Percentiles rank a stretch among this genome's conserved stretches.
phyloP scores from a whole-genome alignment of 257 asterid genomes.

The Jacaranda copaia region DNA sequence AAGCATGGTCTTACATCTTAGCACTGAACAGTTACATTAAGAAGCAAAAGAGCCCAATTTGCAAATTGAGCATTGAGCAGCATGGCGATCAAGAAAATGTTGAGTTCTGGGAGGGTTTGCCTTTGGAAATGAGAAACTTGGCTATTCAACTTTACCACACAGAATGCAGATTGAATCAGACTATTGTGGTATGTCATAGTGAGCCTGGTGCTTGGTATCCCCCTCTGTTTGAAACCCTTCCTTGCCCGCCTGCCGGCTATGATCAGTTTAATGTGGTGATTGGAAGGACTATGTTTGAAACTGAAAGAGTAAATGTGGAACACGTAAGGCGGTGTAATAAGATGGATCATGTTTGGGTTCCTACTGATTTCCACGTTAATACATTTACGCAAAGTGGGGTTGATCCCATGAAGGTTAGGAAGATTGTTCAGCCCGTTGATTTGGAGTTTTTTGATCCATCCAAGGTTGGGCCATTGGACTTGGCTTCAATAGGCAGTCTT shows the following conservation, averaged over 20 bases:
- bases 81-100: constrained; percentile 74
- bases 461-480: constrained; percentile 59
- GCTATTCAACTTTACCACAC: constrained; percentile 61
- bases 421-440: constrained; percentile 86
- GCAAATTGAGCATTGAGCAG: constrained; percentile 68
- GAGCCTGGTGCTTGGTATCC: constrained; percentile 99
- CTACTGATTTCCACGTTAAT: constrained; percentile 81
- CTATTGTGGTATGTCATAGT: constrained; percentile 84
- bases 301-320: constrained; percentile 68
- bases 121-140: constrained; percentile 63
- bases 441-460: constrained; percentile 67
- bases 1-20: constrained; percentile 90
- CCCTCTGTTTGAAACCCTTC: constrained; percentile 73
- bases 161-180: constrained; percentile 60
- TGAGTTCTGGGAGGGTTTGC: constrained; percentile 83
- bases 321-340: constrained; percentile 72
- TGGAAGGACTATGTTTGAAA: constrained; percentile 96
- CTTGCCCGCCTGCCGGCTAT: constrained; percentile 72
- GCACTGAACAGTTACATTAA: constrained; percentile 55
- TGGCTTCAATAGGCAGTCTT: constrained; percentile 44
- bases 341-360: constrained; percentile 92
- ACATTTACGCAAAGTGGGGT: constrained; percentile 74
- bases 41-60: constrained; percentile 48
- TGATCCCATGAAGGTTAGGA: constrained; percentile 67
- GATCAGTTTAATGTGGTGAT: constrained; percentile 61